Percentiles rank a stretch among this genome's conserved stretches.
phyloP scores from a whole-genome alignment of 345 rosid genomes.

The Bretschneidera sinensis region DNA sequence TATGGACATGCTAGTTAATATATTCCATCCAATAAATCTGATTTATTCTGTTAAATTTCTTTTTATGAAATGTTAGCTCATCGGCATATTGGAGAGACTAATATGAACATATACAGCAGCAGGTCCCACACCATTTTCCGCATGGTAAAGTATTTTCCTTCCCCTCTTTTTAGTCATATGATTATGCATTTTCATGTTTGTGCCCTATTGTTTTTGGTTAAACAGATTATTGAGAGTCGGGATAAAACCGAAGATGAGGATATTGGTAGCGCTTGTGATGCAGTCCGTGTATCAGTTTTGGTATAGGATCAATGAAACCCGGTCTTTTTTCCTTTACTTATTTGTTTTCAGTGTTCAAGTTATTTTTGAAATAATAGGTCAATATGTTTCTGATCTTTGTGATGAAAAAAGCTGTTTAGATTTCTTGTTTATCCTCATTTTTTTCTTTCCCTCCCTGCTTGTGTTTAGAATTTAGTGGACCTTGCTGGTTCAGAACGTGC shows the following conservation, averaged over 20 bases:
- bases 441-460: slow-evolving; percentile 10
- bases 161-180: slow-evolving; percentile 5
- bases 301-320: slow-evolving; percentile 31
- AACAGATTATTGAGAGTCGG: slow-evolving; percentile 89
- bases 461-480: slow-evolving; percentile 79
- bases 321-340: background rate
- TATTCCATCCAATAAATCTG: too few species aligned
- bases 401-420: background rate
- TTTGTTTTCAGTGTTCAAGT: background rate
- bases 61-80: slow-evolving; percentile 57
- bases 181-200: slow-evolving; percentile 4
- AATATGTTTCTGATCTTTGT: background rate
- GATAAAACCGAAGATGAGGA: slow-evolving; percentile 65
- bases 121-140: slow-evolving; percentile 97
- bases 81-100: slow-evolving; percentile 94
- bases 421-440: slow-evolving; percentile 6
- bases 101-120: slow-evolving; percentile 88
- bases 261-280: slow-evolving; percentile 64
- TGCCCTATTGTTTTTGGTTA: slow-evolving; percentile 17
- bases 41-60: too few species aligned
- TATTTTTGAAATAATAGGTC: background rate
- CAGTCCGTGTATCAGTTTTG: slow-evolving; percentile 92
- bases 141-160: slow-evolving; percentile 52
- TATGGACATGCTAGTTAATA: too few species aligned
- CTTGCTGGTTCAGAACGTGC: slow-evolving; percentile 99